Conservation (phyloP, 345 rosid genomes). For the Gossypium herbaceum region DNA sequence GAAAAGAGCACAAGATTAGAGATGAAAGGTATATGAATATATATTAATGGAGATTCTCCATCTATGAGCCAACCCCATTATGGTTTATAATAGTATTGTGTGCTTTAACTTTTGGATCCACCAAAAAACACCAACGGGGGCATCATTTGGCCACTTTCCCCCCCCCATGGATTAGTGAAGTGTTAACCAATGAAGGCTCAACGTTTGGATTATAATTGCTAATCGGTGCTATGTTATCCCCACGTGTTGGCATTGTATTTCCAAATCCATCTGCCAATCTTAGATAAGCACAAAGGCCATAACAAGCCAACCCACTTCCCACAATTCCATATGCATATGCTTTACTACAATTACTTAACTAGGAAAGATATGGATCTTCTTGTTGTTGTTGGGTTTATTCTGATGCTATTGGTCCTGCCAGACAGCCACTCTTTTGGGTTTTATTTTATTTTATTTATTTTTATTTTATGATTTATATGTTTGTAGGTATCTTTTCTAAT, state of each 20-base stretch:
- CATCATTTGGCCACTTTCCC: background rate
- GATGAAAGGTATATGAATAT: background rate
- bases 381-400: background rate
- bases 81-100: background rate
- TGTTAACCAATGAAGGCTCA: slow-evolving; percentile 9
- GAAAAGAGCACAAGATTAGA: background rate
- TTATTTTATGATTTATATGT: background rate
- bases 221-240: background rate
- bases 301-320: background rate
- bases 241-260: slow-evolving; percentile 20
- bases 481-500: too few relatives aligned
- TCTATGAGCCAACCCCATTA: background rate
- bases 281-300: background rate
- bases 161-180: slow-evolving; percentile 6
- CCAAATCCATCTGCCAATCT: slow-evolving; percentile 5
- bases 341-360: background rate
- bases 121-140: background rate
- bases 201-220: background rate
- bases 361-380: background rate
- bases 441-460: background rate
- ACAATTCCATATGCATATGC: background rate
- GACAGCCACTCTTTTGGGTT: background rate
- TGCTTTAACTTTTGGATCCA: slow-evolving; percentile 15
- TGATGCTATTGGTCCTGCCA: background rate
- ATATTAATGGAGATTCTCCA: background rate